Evolutionary conservation across 2,329 filamentous ascomycete genomes (phyloP).

Genomic region (Trichocomaceae sp.): DNA sequence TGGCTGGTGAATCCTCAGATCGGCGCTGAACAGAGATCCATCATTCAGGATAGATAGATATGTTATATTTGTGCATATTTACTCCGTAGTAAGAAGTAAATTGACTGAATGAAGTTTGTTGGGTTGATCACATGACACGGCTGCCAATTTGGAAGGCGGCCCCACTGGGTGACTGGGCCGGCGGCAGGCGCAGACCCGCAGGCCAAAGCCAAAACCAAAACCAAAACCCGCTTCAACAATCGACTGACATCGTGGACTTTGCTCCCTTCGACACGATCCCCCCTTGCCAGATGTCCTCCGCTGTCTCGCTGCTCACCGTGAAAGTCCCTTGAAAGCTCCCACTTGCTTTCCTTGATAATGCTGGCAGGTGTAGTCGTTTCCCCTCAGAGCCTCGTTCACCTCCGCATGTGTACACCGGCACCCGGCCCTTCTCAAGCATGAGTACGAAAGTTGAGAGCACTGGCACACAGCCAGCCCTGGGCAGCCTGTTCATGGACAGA

Average conservation of each 20-base stretch:
- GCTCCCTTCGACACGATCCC: background rate
- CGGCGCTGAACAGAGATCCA: conserved; percentile 21
- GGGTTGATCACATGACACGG: conserved; percentile 2
- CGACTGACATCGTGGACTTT: conserved; percentile 1
- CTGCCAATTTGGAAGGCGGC: background rate
- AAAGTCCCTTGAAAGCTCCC: background rate
- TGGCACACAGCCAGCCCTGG: background rate
- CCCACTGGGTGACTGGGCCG: background rate
- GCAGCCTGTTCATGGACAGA: background rate
- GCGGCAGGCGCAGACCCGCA: background rate
- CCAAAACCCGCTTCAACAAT: background rate
- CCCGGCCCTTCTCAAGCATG: background rate
- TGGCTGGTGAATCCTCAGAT: conserved; percentile 55
- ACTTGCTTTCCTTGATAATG: conserved; percentile 9
- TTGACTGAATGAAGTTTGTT: too few species aligned
- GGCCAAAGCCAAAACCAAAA: background rate
- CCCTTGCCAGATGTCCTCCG: conserved; percentile 11
- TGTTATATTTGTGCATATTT: too few species aligned
- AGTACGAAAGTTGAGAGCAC: conserved; percentile 7
- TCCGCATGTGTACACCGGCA: background rate
- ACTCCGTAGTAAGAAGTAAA: background rate
- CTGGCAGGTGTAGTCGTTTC: conserved; percentile 4
- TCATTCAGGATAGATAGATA: background rate
- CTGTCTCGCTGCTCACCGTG: conserved; percentile 5
- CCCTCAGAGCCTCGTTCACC: conserved; percentile 3